Evolutionary conservation across 352 stramenopile species (phyloP).

Genomic region (Phytopythium sindhum): DNA sequence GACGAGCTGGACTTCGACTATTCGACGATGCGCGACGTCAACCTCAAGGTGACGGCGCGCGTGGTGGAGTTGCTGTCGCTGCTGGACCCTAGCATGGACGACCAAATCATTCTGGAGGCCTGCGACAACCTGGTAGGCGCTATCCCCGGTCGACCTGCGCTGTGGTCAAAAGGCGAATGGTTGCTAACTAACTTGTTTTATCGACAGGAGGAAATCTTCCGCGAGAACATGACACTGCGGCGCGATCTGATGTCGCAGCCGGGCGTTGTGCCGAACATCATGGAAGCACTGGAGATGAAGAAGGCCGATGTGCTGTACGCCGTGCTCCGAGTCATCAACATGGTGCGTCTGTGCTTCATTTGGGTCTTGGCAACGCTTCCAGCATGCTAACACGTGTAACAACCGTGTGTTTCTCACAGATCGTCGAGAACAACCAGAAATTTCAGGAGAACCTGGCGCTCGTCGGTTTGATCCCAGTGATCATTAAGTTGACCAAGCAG

Average conservation of each 20-base stretch:
- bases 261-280: slow-evolving; percentile 91
- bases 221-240: slow-evolving; percentile 63
- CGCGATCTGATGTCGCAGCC: slow-evolving; percentile 87
- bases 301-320: slow-evolving; percentile 84
- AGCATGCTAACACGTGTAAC: slow-evolving; percentile 6
- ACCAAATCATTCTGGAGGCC: slow-evolving; percentile 81
- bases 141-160: neutral
- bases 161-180: neutral
- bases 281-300: slow-evolving; percentile 92
- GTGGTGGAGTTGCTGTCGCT: slow-evolving; percentile 75
- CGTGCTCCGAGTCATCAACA: slow-evolving; percentile 87
- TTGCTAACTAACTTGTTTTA: slow-evolving; percentile 1
- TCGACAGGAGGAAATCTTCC: slow-evolving; percentile 72
- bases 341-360: slow-evolving; percentile 27
- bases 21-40: slow-evolving; percentile 60
- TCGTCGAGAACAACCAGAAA: slow-evolving; percentile 87
- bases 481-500: slow-evolving; percentile 86
- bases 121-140: slow-evolving; percentile 59
- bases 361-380: neutral
- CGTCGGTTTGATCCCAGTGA: slow-evolving; percentile 86
- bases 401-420: slow-evolving; percentile 26
- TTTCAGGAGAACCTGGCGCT: slow-evolving; percentile 92
- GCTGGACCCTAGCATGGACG: slow-evolving; percentile 83
- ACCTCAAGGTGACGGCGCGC: slow-evolving; percentile 71
- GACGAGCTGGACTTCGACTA: slow-evolving; percentile 84